Conservation (phyloP, 805 yeast species). For the Grigorovia transvaalensis region DNA sequence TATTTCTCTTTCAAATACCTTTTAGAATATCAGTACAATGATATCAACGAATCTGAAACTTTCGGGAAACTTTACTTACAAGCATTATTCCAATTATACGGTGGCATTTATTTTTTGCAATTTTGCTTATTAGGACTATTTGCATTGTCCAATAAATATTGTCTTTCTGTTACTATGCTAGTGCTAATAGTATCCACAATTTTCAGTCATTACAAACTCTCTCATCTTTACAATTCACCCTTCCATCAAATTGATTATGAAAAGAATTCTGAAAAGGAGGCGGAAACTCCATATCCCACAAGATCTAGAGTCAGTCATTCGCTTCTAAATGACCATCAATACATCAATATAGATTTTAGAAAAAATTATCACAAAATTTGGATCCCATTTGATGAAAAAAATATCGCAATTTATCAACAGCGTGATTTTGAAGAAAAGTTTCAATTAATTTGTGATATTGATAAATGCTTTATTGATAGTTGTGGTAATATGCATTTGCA, state of each 20-base stretch:
- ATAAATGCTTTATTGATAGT: constrained; percentile 7
- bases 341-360: constrained; percentile 3
- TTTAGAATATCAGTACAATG: constrained; percentile 45
- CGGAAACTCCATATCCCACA: background rate
- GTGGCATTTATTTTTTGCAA: constrained; percentile 77
- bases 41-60: constrained; percentile 47
- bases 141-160: constrained; percentile 43
- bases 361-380: constrained; percentile 23
- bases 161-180: constrained; percentile 40
- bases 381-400: constrained; percentile 35
- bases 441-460: constrained; percentile 8
- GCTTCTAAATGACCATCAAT: background rate
- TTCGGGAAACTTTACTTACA: constrained; percentile 61
- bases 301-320: background rate
- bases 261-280: background rate
- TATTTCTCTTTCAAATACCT: constrained; percentile 63
- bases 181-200: constrained; percentile 43
- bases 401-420: constrained; percentile 24
- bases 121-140: constrained; percentile 69
- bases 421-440: constrained; percentile 7
- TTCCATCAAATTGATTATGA: constrained; percentile 4
- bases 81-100: constrained; percentile 65
- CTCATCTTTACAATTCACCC: constrained; percentile 13
- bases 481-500: constrained; percentile 11
- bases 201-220: constrained; percentile 45